Evolutionary conservation across 331 rosid genomes (phyloP).

Genomic region (Arachis monticola): DNA sequence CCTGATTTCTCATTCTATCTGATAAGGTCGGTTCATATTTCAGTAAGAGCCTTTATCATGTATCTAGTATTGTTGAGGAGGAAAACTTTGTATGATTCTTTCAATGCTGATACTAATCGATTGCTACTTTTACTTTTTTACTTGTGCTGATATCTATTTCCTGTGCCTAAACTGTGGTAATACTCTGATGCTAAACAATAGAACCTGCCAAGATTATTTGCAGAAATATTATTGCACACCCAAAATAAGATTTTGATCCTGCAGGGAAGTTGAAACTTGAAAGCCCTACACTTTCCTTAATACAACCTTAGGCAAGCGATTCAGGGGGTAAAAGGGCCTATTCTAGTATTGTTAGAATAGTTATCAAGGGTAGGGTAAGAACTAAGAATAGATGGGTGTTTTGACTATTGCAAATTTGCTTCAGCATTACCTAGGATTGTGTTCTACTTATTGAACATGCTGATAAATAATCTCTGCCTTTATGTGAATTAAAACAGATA

Average conservation of each 20-base stretch:
- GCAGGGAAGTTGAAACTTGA: neutral
- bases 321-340: too few species aligned
- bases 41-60: neutral
- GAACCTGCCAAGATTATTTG: neutral
- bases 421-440: neutral
- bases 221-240: too few species aligned
- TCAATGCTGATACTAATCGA: neutral
- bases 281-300: too few species aligned
- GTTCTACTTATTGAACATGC: neutral
- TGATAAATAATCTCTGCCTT: too few species aligned
- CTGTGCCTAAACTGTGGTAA: too few species aligned
- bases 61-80: neutral
- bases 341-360: too few species aligned
- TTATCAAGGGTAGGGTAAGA: too few species aligned
- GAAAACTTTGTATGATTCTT: neutral
- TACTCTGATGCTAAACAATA: neutral
- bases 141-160: neutral
- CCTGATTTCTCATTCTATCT: neutral
- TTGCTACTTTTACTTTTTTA: neutral
- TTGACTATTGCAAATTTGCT: neutral
- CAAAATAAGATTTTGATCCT: too few species aligned
- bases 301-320: too few species aligned
- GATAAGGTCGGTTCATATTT: neutral
- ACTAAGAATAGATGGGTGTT: neutral
- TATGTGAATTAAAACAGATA: too few species aligned